Evolutionary conservation across 2,329 filamentous ascomycete genomes (phyloP), one percentile per base, ranked within the genome.

Genomic region (Aspergillus latus): DNA sequence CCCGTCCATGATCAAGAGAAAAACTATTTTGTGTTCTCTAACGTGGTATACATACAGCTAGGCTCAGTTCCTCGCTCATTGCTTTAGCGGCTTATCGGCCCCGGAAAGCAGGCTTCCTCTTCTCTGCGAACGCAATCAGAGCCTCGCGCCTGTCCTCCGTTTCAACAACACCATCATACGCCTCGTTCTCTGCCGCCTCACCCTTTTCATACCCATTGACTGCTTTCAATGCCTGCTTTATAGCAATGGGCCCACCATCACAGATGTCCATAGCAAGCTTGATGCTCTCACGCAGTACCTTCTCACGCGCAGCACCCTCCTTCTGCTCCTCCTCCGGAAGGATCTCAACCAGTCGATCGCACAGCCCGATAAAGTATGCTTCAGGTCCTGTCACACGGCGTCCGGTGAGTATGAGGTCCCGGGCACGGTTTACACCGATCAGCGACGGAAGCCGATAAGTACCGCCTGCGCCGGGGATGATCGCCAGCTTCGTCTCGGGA

Each of bases 381-480:
- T 97, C 94, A 1, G 89, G 79, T 0, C 86, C 93, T 8, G 82
- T 82, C 10, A 99, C 89, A 43, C 91, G 82, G n/a, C 94, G 84
- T 2, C 94, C 94, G 0, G 93, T 97, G 8, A 97, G 80, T 50
- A 97, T 88, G 66, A 97, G 78, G 73, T 99, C 93, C 49, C 92
- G 83, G n/a, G 94, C 94, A 54, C 92, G 86, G 28, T 82, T 80
- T 26, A 88, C 77, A 4, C 94, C 94, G 62, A 99, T 88, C 16
- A 99, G 76, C 7, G 82, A 83, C 1, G 92, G 91, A 0, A 99
- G 85, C 8, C 94, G 87, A 74, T 91, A 90, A 1, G 93, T 97
- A 58, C 93, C 94, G 43, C 94, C 94, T 2, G 93, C 94, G 57
- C 94, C 94, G 3, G 94, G 94, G 62, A 99, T 89, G 71, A 99